These are phyloP conservation scores for Termitomyces sp. DNA, from an alignment of 768 basidiomycete genomes.

Conservation along the genomic window DNA sequence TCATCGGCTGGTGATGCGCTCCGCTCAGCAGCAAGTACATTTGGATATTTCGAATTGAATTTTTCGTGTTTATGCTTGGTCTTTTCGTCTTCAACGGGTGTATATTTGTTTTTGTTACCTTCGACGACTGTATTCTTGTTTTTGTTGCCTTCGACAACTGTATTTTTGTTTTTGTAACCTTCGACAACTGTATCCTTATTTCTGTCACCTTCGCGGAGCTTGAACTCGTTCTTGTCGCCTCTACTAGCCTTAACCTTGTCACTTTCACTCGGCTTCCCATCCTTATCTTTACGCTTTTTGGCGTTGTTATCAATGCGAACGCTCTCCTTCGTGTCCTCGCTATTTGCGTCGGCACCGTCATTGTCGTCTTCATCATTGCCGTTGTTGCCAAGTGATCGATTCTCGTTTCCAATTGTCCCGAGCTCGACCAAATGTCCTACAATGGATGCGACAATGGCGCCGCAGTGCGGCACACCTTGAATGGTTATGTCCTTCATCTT, in stretches of 20 bases:
- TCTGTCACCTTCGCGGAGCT: background rate
- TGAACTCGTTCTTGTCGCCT: background rate
- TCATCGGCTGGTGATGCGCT: background rate
- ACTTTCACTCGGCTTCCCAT: background rate
- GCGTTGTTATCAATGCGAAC: too few relatives aligned
- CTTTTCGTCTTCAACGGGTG: background rate
- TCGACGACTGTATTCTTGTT: background rate
- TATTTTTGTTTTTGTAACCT: background rate
- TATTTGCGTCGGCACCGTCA: background rate
- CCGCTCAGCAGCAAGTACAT: background rate
- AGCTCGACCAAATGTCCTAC: background rate
- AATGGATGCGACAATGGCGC: background rate
- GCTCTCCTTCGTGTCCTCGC: background rate
- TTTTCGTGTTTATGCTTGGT: background rate
- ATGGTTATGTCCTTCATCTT: background rate
- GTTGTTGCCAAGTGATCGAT: background rate
- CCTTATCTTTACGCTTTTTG: background rate
- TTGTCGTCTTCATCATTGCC: background rate
- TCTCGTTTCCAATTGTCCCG: background rate
- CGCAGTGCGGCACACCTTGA: background rate
- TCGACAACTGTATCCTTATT: background rate
- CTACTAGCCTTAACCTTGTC: background rate
- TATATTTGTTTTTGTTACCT: background rate
- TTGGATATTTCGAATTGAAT: background rate
- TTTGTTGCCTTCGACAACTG: background rate